Conservation (phyloP, 1,284 basidiomycete genomes). For the Leccinum cinnamomeum region DNA sequence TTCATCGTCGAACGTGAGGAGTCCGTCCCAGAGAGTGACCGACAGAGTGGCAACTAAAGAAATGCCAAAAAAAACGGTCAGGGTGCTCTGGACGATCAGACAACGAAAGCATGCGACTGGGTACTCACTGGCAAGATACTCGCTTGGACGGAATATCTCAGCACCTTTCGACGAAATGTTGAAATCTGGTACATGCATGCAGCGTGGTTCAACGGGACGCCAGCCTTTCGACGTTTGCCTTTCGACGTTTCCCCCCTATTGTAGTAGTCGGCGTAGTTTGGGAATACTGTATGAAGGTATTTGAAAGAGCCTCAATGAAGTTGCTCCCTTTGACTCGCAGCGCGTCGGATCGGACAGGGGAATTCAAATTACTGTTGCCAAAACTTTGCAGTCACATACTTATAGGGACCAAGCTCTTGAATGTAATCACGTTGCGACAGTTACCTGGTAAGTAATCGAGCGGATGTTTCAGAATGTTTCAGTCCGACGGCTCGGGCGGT, state of each 20-base stretch:
- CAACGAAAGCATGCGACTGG: not conserved
- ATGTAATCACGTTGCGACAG: not conserved
- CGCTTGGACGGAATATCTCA: not conserved
- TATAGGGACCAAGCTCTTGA: not conserved
- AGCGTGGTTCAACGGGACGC: not conserved
- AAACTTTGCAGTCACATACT: too few relatives aligned
- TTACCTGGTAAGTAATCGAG: not conserved
- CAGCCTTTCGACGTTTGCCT: not conserved
- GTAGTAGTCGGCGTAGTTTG: not conserved
- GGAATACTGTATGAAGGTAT: not conserved
- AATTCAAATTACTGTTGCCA: not conserved
- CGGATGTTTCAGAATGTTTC: not conserved
- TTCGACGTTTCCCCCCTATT: not conserved
- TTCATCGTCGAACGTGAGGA: constrained; percentile 20
- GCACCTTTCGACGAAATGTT: not conserved
- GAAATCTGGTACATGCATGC: not conserved
- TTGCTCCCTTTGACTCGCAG: too few relatives aligned
- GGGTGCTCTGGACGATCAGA: not conserved
- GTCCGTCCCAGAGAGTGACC: constrained; percentile 14
- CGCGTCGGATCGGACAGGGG: not conserved
- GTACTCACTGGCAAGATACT: not conserved
- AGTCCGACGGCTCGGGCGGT: not conserved
- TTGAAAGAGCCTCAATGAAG: not conserved
- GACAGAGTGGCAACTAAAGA: not conserved
- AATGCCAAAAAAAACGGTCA: not conserved